Percentiles rank a stretch among this genome's conserved stretches.
phyloP scores from a whole-genome alignment of 805 yeast genomes.

The Helenozyma baotianmanensis region DNA sequence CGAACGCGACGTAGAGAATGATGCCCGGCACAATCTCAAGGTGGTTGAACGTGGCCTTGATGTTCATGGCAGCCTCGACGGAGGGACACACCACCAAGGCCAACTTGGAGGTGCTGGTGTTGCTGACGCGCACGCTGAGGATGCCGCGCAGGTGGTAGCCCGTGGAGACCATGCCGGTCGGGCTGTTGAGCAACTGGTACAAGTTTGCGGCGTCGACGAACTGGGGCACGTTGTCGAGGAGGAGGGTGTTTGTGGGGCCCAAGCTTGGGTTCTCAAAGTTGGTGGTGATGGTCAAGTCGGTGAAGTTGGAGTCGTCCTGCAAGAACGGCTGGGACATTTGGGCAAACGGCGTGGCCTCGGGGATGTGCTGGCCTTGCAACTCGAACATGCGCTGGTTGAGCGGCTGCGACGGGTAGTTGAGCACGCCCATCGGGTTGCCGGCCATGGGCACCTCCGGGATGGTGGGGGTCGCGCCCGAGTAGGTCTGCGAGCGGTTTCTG shows the following conservation, averaged over 20 bases:
- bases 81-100: slow-evolving; percentile 65
- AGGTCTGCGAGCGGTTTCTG: slow-evolving; percentile 39
- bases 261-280: slow-evolving; percentile 65
- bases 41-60: slow-evolving; percentile 74
- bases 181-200: slow-evolving; percentile 21
- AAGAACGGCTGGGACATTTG: slow-evolving; percentile 17
- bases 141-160: slow-evolving; percentile 62
- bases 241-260: slow-evolving; percentile 72
- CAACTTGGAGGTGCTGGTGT: slow-evolving; percentile 18
- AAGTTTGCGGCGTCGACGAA: slow-evolving; percentile 50
- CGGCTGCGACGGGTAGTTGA: background rate
- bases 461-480: slow-evolving; percentile 31
- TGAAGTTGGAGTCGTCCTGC: slow-evolving; percentile 58
- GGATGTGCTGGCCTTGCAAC: background rate
- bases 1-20: slow-evolving; percentile 77
- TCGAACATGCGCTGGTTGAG: background rate
- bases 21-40: slow-evolving; percentile 78
- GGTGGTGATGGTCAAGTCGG: slow-evolving; percentile 58
- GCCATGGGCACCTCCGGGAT: slow-evolving; percentile 13
- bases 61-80: slow-evolving; percentile 72
- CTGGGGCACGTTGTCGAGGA: slow-evolving; percentile 78
- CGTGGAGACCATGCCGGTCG: slow-evolving; percentile 30
- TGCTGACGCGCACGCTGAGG: slow-evolving; percentile 44
- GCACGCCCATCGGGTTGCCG: background rate
- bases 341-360: background rate